These are phyloP conservation scores for Suzukiozyma palmioleophila DNA, from an alignment of 1,139 yeast species.

Conservation along the genomic window DNA sequence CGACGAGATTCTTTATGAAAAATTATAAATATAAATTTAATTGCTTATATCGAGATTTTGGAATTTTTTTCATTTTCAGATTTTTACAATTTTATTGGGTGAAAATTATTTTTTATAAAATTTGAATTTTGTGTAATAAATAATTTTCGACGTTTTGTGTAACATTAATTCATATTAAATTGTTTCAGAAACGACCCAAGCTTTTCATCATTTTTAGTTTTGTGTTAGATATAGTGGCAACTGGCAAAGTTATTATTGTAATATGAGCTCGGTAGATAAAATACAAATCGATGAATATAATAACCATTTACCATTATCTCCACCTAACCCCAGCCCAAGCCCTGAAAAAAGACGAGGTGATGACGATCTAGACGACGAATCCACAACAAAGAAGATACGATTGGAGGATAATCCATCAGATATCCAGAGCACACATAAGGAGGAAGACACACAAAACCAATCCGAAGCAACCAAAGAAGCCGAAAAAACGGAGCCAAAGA, in stretches of 20 bases:
- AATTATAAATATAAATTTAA: constrained; percentile 1
- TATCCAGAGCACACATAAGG: not conserved
- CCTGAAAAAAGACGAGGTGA: constrained; percentile 15
- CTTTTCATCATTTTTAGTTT: too few species aligned
- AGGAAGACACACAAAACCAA: not conserved
- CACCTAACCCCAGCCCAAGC: constrained; percentile 44
- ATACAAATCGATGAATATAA: constrained; percentile 2
- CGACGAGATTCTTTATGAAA: not conserved
- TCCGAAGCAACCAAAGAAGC: not conserved
- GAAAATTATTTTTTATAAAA: constrained; percentile 1
- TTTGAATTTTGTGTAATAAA: constrained; percentile 1
- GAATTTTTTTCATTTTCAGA: not conserved
- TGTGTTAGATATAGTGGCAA: too few species aligned
- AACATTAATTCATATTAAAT: too few species aligned
- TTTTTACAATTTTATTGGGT: not conserved
- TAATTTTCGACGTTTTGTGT: not conserved
- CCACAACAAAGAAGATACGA: not conserved
- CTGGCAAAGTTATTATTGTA: too few species aligned
- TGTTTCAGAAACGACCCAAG: too few species aligned
- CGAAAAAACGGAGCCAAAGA: not conserved
- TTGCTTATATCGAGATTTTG: not conserved
- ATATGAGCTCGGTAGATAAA: not conserved
- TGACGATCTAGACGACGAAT: constrained; percentile 4
- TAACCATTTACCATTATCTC: constrained; percentile 30
- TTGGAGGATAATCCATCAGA: not conserved